phyloP scores from a whole-genome alignment of 305 asterid genomes.

The Fraxinus angustifolia region DNA sequence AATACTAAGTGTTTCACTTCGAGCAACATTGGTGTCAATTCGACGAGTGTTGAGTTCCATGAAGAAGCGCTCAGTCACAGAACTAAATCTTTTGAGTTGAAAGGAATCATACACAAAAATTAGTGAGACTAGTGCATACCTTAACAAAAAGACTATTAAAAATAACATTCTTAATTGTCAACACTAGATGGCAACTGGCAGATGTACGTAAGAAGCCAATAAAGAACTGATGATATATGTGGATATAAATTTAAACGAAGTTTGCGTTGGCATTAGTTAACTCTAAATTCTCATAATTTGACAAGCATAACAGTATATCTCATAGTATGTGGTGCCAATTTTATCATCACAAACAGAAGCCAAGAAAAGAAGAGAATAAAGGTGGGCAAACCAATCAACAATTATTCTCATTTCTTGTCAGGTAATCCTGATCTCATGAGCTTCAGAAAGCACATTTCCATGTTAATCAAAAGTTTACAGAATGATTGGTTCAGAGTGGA shows the following conservation, averaged over 20 bases:
- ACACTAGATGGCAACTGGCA: conserved; percentile 5
- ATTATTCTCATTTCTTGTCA: conserved; percentile 4
- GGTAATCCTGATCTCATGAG: conserved; percentile 5
- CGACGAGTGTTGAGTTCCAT: conserved; percentile 98
- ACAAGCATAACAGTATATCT: conserved; percentile 9
- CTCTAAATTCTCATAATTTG: background rate
- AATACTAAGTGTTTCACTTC: conserved; percentile 95
- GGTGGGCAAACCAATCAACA: conserved; percentile 1
- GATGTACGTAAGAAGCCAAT: conserved; percentile 15
- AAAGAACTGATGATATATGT: background rate
- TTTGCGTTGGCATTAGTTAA: background rate
- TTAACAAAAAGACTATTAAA: conserved; percentile 15
- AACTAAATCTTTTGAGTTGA: conserved; percentile 75
- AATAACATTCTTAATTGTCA: conserved; percentile 18
- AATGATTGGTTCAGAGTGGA: conserved; percentile 3
- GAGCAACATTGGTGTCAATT: conserved; percentile 84
- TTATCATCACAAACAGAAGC: conserved; percentile 12
- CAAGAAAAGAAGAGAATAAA: background rate
- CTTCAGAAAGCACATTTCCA: conserved; percentile 1
- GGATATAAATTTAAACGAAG: conserved; percentile 14
- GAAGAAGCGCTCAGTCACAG: conserved; percentile 99
- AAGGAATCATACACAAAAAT: conserved; percentile 21
- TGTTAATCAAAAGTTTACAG: background rate
- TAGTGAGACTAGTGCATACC: conserved; percentile 23
- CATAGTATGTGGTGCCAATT: conserved; percentile 1